Evolutionary conservation across 345 rosid species (phyloP), one percentile per base, ranked within the genome.

Genomic region (Syzygium jambos): DNA sequence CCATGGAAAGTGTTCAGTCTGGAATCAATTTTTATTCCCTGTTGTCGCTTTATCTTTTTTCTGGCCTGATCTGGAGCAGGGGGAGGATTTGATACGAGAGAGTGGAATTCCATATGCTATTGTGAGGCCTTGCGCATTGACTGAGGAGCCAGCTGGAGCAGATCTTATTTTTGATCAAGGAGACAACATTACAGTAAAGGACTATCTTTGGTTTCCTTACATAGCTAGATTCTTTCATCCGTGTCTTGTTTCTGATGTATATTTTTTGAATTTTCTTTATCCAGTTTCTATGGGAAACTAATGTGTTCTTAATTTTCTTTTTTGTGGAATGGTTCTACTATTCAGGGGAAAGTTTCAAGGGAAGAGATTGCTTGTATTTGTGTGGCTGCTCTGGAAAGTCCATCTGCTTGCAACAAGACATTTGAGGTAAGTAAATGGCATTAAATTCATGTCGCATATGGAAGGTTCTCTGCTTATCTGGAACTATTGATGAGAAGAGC

Each of bases 71-170:
- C 80, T 38, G 14, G 49, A 87, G 61, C 90, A 95, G 97, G 99
- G 99, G 29, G 99, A 96, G 90, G 99, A 97, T 91, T 89, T 94
- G 86, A 91, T 97, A 85, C 95, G 98, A 7, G 95, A 97, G 68
- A 96, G 99, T 73, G 98, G 98, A 89, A 93, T 97, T 46, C 98
- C 98, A 14, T 96, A 89, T 87, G 89, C 98, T 38, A 97, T 97
- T 88, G 94, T 97, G 80, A 91, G 99, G 92, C 98, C 99, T 55
- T 95, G 98, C 84, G 98, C 98, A 54, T 89, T 97, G 87, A 96
- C 99, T 25, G 98, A 96, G 92, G 99, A 96, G 91, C 99, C 99
- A 88, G 98, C 99, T 16, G 99, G 98, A 87, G 99, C 98, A 30
- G 97, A 95, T 89, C 98, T 97, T 88, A 93, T 97, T 56, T 96